Evolutionary conservation across 2,329 filamentous ascomycete genomes (phyloP).

Genomic region (Fusarium mundagurra): DNA sequence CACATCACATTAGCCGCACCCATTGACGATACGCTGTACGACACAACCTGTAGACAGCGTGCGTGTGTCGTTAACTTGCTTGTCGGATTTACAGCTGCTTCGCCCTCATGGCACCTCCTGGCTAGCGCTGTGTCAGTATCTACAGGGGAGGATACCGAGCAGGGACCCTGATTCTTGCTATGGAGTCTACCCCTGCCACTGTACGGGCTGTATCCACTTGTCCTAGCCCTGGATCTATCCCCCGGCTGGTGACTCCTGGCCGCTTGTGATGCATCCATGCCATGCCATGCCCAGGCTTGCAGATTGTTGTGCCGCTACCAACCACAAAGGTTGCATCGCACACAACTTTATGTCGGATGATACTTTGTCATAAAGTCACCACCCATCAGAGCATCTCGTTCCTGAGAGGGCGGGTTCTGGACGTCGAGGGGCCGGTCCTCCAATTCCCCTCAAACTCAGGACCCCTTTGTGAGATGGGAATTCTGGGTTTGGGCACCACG

Average conservation of each 20-base stretch:
- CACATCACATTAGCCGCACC: constrained; percentile 13
- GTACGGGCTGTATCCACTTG: constrained; percentile 1
- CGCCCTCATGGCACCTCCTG: constrained; percentile 19
- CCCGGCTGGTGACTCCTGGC: constrained; percentile 26
- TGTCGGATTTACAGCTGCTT: constrained; percentile 11
- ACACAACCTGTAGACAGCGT: neutral
- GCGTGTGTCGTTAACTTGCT: constrained; percentile 2
- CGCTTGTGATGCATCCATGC: constrained; percentile 4
- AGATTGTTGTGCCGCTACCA: constrained; percentile 26
- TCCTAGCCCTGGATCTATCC: constrained; percentile 8
- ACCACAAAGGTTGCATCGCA: constrained; percentile 22
- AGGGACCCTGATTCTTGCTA: constrained; percentile 38
- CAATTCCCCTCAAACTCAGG: constrained; percentile 43
- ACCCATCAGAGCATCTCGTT: constrained; percentile 20
- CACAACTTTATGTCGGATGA: neutral
- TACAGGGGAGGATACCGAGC: constrained; percentile 29
- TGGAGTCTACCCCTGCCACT: constrained; percentile 18
- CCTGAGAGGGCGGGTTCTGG: constrained; percentile 24
- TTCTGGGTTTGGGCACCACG: constrained; percentile 12
- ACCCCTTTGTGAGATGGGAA: constrained; percentile 31
- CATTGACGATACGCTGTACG: constrained; percentile 14
- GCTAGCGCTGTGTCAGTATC: constrained; percentile 38
- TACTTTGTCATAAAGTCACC: constrained; percentile 27
- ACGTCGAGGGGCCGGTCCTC: constrained; percentile 37
- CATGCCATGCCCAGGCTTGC: constrained; percentile 28